These are phyloP conservation scores for Ceratopteris richardii DNA, from an alignment of 75 land plant species.

Conservation along the genomic window DNA sequence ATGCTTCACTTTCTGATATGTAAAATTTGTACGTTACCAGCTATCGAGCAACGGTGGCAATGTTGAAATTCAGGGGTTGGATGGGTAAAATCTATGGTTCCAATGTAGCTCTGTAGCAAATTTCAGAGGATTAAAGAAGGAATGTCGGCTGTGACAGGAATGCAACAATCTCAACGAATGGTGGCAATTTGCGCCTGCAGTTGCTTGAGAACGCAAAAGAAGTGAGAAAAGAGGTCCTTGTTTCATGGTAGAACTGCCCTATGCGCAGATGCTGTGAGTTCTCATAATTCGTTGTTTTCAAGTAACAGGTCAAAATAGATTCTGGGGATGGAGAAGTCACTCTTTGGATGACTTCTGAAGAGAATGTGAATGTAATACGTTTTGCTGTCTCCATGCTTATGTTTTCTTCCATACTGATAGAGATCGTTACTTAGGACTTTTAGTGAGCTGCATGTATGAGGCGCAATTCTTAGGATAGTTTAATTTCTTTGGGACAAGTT, in stretches of 20 bases:
- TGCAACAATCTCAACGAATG: not conserved
- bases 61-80: slow-evolving; percentile 1
- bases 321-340: slow-evolving; percentile 2
- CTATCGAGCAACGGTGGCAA: not conserved
- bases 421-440: not conserved
- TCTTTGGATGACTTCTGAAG: not conserved
- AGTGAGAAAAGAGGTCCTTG: not conserved
- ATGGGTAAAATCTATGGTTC: not conserved
- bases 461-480: not conserved
- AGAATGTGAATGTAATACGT: not conserved
- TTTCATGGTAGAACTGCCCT: not conserved
- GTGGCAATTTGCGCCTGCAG: slow-evolving; percentile 3
- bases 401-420: not conserved
- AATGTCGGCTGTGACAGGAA: slow-evolving; percentile 1
- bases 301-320: not conserved
- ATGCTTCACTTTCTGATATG: no score
- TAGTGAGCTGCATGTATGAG: not conserved
- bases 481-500: not conserved
- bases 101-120: not conserved
- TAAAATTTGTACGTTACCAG: no score
- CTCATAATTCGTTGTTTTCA: not conserved
- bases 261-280: not conserved
- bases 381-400: not conserved
- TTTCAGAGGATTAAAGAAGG: not conserved
- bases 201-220: not conserved